Conservation (phyloP, 2,329 filamentous ascomycete species). For the Xylariales sp. region DNA sequence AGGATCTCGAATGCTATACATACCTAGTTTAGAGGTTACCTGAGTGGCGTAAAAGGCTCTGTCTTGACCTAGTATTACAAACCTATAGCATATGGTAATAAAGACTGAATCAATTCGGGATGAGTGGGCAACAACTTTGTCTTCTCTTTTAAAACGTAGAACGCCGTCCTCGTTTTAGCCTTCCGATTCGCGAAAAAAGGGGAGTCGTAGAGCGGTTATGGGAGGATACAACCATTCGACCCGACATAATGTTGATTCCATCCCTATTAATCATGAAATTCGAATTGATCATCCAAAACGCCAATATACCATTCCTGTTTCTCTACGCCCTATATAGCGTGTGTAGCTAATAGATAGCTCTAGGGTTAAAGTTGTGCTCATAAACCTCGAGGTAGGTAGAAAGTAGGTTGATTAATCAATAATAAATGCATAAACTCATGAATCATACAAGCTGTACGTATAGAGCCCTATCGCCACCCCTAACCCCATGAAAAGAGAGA, state of each 20-base stretch:
- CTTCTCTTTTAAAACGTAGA: conserved; percentile 7
- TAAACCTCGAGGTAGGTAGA: not conserved
- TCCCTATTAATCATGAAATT: not conserved
- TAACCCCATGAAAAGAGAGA: not conserved
- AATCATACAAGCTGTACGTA: conserved; percentile 18
- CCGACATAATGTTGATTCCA: too few relatives aligned
- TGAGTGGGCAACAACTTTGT: conserved; percentile 4
- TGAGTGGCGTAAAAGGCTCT: not conserved
- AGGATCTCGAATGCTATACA: too few relatives aligned
- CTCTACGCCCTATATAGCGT: too few relatives aligned
- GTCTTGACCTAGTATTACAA: too few relatives aligned
- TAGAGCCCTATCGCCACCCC: not conserved
- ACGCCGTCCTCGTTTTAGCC: not conserved
- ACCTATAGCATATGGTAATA: too few relatives aligned
- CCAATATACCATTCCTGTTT: not conserved
- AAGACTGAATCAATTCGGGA: too few relatives aligned
- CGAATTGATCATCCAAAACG: not conserved
- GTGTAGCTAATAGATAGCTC: not conserved
- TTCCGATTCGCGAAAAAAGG: not conserved
- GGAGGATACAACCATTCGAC: too few relatives aligned
- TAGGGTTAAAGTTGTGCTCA: not conserved
- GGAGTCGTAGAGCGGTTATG: too few relatives aligned
- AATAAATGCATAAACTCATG: conserved; percentile 6
- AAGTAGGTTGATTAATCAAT: not conserved
- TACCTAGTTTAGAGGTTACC: too few relatives aligned